Evolutionary conservation across 345 rosid genomes (phyloP).

Genomic region (Noccaea caerulescens): DNA sequence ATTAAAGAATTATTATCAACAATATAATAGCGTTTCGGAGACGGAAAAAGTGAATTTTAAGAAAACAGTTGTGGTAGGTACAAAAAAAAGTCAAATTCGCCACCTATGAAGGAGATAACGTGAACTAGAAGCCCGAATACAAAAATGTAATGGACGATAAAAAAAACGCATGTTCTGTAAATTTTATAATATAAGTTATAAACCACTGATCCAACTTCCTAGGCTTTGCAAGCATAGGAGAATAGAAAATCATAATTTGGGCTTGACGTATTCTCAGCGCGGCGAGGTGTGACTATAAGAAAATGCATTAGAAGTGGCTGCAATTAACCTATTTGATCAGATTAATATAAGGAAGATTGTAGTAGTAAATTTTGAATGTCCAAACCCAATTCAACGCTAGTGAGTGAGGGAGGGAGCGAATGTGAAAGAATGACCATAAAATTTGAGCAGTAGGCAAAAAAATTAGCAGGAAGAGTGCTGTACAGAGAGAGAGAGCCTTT

Average conservation of each 20-base stretch:
- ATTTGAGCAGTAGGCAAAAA: not conserved
- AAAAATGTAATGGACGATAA: not conserved
- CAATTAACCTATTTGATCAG: not conserved
- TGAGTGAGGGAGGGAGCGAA: not conserved
- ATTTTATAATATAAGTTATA: not conserved
- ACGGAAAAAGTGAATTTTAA: not conserved
- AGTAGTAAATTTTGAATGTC: not conserved
- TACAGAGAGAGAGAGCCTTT: conserved; percentile 17
- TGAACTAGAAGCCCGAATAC: not conserved
- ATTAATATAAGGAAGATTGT: not conserved
- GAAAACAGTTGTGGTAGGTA: not conserved
- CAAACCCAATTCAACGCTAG: not conserved
- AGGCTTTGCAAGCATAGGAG: too few relatives aligned
- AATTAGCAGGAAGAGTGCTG: conserved; percentile 10
- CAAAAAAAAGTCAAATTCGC: conserved; percentile 26
- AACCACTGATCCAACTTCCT: not conserved
- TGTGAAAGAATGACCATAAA: not conserved
- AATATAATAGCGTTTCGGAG: not conserved
- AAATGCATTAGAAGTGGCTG: conserved; percentile 14
- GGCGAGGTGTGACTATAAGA: not conserved
- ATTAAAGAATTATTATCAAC: not conserved
- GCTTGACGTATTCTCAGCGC: conserved; percentile 29
- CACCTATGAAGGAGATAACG: conserved; percentile 8
- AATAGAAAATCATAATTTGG: not conserved
- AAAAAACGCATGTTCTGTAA: not conserved